A percentile compares a stretch with the other conserved stretches of the same genome.
Conservation (phyloP, 768 basidiomycete species). For the Holtermanniella nyarrowii region DNA sequence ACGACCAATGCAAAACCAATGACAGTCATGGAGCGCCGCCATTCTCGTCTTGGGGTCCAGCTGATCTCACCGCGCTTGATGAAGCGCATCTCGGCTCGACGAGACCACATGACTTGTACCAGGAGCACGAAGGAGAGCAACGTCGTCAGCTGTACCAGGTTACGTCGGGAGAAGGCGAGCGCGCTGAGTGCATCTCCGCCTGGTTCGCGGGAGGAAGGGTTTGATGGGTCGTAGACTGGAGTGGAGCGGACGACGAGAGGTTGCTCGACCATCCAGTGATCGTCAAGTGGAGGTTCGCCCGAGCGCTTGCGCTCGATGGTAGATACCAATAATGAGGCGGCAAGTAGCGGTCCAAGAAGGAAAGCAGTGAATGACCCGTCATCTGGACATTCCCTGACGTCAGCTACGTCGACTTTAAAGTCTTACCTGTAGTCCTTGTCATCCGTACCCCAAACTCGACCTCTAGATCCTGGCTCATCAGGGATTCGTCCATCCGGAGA, state of each 20-base stretch:
- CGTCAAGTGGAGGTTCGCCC: conserved; percentile 43
- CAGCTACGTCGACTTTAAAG: conserved; percentile 1
- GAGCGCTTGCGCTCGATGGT: neutral
- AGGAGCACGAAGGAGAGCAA: conserved; percentile 70
- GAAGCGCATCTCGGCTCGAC: conserved; percentile 52
- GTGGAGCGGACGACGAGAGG: conserved; percentile 50
- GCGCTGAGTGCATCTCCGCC: conserved; percentile 29
- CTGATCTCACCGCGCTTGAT: conserved; percentile 14
- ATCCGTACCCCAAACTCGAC: conserved; percentile 40
- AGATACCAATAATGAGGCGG: conserved; percentile 51
- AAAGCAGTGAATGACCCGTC: conserved; percentile 78
- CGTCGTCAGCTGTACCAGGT: conserved; percentile 66
- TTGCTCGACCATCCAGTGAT: conserved; percentile 67
- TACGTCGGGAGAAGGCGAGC: conserved; percentile 56
- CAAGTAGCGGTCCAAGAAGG: conserved; percentile 70
- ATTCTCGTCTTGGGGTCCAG: conserved; percentile 34
- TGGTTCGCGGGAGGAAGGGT: neutral
- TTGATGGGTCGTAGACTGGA: conserved; percentile 45
- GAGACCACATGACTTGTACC: conserved; percentile 66
- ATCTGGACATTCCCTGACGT: conserved; percentile 60
- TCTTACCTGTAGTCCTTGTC: conserved; percentile 37
- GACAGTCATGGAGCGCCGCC: conserved; percentile 28
- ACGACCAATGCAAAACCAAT: conserved; percentile 37
- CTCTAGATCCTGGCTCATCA: conserved; percentile 3
- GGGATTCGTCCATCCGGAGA: neutral